Evolutionary conservation across 1,284 basidiomycete species (phyloP).

Genomic region (Tilletia horrida): DNA sequence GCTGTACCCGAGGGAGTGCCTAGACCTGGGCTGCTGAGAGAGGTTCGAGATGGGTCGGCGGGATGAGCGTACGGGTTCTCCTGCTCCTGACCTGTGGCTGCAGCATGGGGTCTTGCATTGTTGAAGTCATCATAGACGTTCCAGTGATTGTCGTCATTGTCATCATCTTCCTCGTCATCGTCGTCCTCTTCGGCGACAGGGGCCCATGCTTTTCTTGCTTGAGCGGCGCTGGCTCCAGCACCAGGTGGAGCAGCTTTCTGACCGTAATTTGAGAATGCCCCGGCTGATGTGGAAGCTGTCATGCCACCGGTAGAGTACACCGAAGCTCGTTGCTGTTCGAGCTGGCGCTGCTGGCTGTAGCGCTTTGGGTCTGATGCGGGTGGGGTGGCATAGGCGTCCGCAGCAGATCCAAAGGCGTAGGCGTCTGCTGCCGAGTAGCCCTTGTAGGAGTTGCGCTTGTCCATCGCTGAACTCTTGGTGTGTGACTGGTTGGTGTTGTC

Average conservation of each 20-base stretch:
- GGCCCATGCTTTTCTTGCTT: conserved; percentile 6
- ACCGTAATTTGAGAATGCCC: conserved; percentile 13
- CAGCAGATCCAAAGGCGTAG: conserved; percentile 29
- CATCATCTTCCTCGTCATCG: conserved; percentile 30
- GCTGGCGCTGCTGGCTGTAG: conserved; percentile 21
- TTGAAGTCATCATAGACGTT: conserved; percentile 52
- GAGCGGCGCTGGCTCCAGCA: neutral
- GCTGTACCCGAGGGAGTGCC: neutral
- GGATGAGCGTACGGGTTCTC: conserved; percentile 23
- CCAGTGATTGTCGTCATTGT: conserved; percentile 42
- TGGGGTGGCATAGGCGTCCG: conserved; percentile 27
- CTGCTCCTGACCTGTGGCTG: conserved; percentile 23
- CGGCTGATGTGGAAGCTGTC: conserved; percentile 14
- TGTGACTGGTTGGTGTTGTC: no score
- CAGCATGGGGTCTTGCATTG: conserved; percentile 35
- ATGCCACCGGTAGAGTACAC: neutral
- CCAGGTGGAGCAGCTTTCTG: neutral
- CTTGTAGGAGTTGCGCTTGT: conserved; percentile 7
- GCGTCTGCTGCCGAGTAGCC: conserved; percentile 19
- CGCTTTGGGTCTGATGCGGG: conserved; percentile 26
- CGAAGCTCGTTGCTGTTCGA: conserved; percentile 3
- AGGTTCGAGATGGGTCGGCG: conserved; percentile 22
- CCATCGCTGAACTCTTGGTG: neutral
- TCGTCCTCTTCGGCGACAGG: conserved; percentile 21
- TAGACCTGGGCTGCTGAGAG: neutral